A percentile compares a stretch with the other conserved stretches of the same genome.
Conservation (phyloP, 2,329 filamentous ascomycete genomes). For the Nannizziopsis barbatae region DNA sequence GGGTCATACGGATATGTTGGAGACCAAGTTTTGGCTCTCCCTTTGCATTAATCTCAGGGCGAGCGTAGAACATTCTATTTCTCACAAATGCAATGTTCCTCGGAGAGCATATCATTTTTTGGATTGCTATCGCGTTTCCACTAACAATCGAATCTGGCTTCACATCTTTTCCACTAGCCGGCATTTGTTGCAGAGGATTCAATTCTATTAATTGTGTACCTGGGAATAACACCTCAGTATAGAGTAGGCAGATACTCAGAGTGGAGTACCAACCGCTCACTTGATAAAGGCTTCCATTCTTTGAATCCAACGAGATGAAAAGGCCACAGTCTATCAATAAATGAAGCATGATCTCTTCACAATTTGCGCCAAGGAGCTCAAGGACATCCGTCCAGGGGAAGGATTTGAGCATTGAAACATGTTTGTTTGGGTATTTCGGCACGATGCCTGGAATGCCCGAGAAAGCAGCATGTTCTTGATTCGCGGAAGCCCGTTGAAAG, state of each 20-base stretch:
- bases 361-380: slow-evolving; percentile 59
- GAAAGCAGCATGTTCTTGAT: slow-evolving; percentile 25
- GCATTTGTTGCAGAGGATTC: background rate
- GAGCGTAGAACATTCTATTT: slow-evolving; percentile 76
- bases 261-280: slow-evolving; percentile 52
- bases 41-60: slow-evolving; percentile 56
- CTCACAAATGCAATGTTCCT: slow-evolving; percentile 64
- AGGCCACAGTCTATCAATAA: slow-evolving; percentile 67
- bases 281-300: slow-evolving; percentile 60
- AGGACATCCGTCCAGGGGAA: slow-evolving; percentile 66
- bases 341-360: slow-evolving; percentile 65
- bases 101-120: slow-evolving; percentile 16
- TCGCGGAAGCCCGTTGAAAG: slow-evolving; percentile 46
- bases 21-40: slow-evolving; percentile 62
- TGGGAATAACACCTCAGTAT: slow-evolving; percentile 1
- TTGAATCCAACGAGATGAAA: slow-evolving; percentile 52
- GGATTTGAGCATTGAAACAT: slow-evolving; percentile 57
- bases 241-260: background rate
- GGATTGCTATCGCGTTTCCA: background rate
- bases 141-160: background rate
- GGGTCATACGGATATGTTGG: slow-evolving; percentile 60
- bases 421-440: slow-evolving; percentile 54
- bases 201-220: slow-evolving; percentile 10
- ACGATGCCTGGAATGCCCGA: slow-evolving; percentile 55
- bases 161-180: background rate